These are phyloP conservation scores for Monascus ruber DNA, from an alignment of 2,329 filamentous ascomycete species.

Conservation along the genomic window DNA sequence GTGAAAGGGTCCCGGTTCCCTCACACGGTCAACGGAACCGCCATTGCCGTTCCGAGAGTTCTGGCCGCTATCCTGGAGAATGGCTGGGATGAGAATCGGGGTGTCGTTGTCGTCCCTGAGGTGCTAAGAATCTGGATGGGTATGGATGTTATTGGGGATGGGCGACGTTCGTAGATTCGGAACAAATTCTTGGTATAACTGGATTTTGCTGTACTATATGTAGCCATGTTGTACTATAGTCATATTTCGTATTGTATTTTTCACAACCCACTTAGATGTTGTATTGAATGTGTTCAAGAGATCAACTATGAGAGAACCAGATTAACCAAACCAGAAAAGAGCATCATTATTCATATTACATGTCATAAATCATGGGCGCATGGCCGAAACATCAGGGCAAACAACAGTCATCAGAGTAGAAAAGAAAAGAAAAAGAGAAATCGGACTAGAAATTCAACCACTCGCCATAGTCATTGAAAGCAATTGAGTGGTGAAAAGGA, in stretches of 20 bases:
- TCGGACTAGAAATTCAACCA: background rate
- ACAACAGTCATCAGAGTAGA: conserved; percentile 1
- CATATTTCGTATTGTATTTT: background rate
- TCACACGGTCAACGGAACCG: conserved; percentile 88
- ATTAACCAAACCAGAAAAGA: conserved; percentile 1
- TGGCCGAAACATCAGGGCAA: background rate
- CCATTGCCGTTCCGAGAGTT: conserved; percentile 79
- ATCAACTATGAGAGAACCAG: background rate
- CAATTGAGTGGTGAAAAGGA: no score
- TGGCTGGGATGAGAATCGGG: conserved; percentile 64
- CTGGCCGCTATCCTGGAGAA: conserved; percentile 83
- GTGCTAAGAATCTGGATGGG: conserved; percentile 78
- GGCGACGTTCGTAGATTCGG: no score
- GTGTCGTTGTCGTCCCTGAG: conserved; percentile 63
- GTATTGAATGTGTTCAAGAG: no score
- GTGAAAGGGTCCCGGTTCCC: conserved; percentile 53
- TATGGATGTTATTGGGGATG: conserved; percentile 47
- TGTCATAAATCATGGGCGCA: no score
- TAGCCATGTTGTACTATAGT: background rate
- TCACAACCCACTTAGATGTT: no score
- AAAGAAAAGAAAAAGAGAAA: conserved; percentile 1
- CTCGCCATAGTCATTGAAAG: no score
- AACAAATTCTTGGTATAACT: background rate
- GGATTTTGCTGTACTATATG: background rate
- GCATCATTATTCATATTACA: no score